Conservation (phyloP, 208 protist genomes). For the Leishmania major region DNA sequence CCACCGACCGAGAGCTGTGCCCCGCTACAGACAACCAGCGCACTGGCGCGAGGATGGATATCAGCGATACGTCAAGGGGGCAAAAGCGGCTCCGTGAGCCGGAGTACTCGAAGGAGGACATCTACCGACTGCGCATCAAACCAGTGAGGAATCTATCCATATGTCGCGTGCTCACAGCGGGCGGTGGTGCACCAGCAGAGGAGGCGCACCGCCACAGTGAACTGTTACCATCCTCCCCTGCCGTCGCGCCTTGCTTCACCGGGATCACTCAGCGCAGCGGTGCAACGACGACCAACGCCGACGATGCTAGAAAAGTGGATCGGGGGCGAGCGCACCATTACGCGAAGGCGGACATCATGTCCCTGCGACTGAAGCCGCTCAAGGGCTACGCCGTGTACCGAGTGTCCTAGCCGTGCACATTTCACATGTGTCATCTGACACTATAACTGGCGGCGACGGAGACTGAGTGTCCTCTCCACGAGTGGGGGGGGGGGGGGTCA, state of each 20-base stretch:
- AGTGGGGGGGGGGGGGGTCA: background rate
- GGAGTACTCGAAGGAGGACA: constrained; percentile 8
- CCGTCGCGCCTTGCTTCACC: background rate
- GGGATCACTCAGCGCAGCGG: background rate
- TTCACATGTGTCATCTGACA: background rate
- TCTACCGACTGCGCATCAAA: background rate
- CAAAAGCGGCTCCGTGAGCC: background rate
- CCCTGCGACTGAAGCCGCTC: background rate
- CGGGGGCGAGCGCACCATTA: background rate
- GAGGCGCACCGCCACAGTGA: background rate
- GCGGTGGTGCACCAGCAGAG: background rate
- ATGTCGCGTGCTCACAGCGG: background rate
- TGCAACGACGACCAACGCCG: background rate
- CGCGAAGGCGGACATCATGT: constrained; percentile 6
- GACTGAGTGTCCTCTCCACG: background rate
- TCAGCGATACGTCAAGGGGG: background rate
- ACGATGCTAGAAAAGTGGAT: background rate
- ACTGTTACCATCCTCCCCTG: background rate
- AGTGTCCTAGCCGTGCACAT: background rate
- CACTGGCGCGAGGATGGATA: background rate
- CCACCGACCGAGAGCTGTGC: background rate
- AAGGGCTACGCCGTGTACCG: constrained; percentile 1
- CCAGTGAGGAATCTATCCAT: background rate
- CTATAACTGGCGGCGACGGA: background rate
- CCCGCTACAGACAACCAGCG: background rate